A percentile compares a stretch with the other conserved stretches of the same genome.
phyloP scores from a whole-genome alignment of 1,284 basidiomycete genomes.

The Ceratobasidium sp. region DNA sequence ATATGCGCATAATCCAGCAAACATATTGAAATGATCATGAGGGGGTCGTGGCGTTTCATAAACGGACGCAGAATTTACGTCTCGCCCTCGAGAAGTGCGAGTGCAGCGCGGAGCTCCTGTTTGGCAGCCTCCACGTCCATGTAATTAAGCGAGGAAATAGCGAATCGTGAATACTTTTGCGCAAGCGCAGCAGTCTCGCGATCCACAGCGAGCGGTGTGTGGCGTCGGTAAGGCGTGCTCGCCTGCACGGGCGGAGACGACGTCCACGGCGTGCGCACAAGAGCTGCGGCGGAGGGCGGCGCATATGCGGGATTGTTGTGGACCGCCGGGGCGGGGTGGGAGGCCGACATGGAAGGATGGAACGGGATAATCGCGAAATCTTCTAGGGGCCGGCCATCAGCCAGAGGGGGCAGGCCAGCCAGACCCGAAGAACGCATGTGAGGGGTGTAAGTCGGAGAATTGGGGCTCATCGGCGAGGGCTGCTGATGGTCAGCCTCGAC shows the following conservation, averaged over 20 bases:
- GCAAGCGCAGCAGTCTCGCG: slow-evolving; percentile 61
- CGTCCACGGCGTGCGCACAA: slow-evolving; percentile 43
- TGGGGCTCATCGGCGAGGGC: slow-evolving; percentile 13
- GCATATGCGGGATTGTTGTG: slow-evolving; percentile 41
- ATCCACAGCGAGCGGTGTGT: slow-evolving; percentile 69
- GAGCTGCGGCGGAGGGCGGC: slow-evolving; percentile 53
- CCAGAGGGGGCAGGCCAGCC: slow-evolving; percentile 8
- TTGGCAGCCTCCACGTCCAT: slow-evolving; percentile 87
- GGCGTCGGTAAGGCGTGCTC: slow-evolving; percentile 51
- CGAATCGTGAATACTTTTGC: slow-evolving; percentile 91
- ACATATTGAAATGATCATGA: background rate
- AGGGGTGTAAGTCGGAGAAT: slow-evolving; percentile 23
- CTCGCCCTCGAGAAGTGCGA: slow-evolving; percentile 71
- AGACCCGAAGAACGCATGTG: slow-evolving; percentile 6
- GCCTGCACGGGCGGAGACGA: slow-evolving; percentile 31
- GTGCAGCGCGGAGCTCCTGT: slow-evolving; percentile 79
- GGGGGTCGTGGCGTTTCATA: background rate
- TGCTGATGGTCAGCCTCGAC: slow-evolving; percentile 8
- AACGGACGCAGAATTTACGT: background rate
- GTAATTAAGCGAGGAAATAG: slow-evolving; percentile 91
- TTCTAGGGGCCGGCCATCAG: slow-evolving; percentile 17
- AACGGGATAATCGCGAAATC: slow-evolving; percentile 40
- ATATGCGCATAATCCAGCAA: slow-evolving; percentile 11
- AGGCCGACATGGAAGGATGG: slow-evolving; percentile 37
- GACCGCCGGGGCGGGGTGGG: slow-evolving; percentile 30